A percentile compares a stretch with the other conserved stretches of the same genome.
phyloP scores from a whole-genome alignment of 176 grass and related monocot species.

The Oryza nivara region DNA sequence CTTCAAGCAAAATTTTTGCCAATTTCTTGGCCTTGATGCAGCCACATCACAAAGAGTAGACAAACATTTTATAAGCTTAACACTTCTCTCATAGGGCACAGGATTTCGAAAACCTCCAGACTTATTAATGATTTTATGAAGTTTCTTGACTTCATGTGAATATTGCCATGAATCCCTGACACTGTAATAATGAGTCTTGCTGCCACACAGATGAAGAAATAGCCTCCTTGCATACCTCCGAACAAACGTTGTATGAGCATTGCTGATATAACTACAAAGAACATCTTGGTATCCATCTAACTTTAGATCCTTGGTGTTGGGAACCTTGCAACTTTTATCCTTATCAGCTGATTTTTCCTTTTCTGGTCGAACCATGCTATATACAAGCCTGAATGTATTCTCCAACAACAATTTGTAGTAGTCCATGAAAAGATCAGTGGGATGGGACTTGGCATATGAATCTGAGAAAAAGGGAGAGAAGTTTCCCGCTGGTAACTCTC shows the following conservation, averaged over 20 bases:
- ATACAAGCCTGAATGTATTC: conserved; percentile 93
- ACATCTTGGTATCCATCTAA: conserved; percentile 97
- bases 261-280: conserved; percentile 98
- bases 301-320: conserved; percentile 82
- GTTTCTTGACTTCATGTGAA: conserved; percentile 86
- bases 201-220: conserved; percentile 96
- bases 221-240: conserved; percentile 96
- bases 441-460: conserved; percentile 95
- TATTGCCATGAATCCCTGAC: conserved; percentile 91
- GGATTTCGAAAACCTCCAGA: conserved; percentile 89
- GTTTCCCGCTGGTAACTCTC: conserved; percentile 94
- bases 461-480: conserved; percentile 97
- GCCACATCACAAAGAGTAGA: conserved; percentile 84
- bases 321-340: conserved; percentile 76
- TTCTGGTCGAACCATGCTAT: conserved; percentile 96
- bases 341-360: conserved; percentile 89
- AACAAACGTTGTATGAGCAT: conserved; percentile 89
- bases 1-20: conserved; percentile 97
- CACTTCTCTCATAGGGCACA: conserved; percentile 93
- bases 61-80: conserved; percentile 70
- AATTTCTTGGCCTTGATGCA: conserved; percentile 91
- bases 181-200: conserved; percentile 94
- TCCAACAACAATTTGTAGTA: conserved; percentile 92
- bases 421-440: conserved; percentile 87
- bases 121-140: conserved; percentile 85